These are phyloP conservation scores for Candida freyschussii DNA, from an alignment of 1,139 yeast genomes.

Conservation along the genomic window DNA sequence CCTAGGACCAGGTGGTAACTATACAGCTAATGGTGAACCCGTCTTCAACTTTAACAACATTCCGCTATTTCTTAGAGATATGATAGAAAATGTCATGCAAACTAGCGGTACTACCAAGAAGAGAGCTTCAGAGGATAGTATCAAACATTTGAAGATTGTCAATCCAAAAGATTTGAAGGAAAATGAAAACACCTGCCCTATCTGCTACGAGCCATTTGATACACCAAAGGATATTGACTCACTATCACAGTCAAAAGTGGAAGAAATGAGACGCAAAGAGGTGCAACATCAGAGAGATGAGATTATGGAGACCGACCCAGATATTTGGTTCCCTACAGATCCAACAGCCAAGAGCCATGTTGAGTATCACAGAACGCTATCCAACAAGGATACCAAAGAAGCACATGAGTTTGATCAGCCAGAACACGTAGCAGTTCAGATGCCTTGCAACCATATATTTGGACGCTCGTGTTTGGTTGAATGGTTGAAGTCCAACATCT, in stretches of 20 bases:
- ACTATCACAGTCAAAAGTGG: constrained; percentile 1
- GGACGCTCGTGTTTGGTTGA: constrained; percentile 71
- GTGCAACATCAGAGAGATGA: constrained; percentile 6
- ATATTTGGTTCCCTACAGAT: constrained; percentile 18
- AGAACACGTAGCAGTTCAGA: constrained; percentile 59
- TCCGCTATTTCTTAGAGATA: constrained; percentile 14
- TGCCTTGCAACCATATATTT: constrained; percentile 82
- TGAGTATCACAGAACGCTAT: constrained; percentile 6
- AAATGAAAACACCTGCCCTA: constrained; percentile 17
- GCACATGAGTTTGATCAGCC: constrained; percentile 31
- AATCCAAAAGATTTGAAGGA: constrained; percentile 9
- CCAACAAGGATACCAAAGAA: constrained; percentile 22
- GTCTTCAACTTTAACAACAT: constrained; percentile 16
- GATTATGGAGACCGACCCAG: constrained; percentile 14
- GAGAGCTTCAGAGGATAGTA: constrained; percentile 20
- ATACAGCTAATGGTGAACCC: constrained; percentile 12
- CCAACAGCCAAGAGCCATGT: constrained; percentile 12
- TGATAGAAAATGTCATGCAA: constrained; percentile 12
- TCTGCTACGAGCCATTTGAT: constrained; percentile 20
- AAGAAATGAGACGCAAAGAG: constrained; percentile 6
- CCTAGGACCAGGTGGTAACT: constrained; percentile 11
- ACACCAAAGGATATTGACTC: constrained; percentile 1
- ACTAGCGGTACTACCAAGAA: constrained; percentile 6
- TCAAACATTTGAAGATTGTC: constrained; percentile 12
- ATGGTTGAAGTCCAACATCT: constrained; percentile 66